Base-by-base conservation (phyloP, 164 flowering plant species). In the Piper longum region DNA sequence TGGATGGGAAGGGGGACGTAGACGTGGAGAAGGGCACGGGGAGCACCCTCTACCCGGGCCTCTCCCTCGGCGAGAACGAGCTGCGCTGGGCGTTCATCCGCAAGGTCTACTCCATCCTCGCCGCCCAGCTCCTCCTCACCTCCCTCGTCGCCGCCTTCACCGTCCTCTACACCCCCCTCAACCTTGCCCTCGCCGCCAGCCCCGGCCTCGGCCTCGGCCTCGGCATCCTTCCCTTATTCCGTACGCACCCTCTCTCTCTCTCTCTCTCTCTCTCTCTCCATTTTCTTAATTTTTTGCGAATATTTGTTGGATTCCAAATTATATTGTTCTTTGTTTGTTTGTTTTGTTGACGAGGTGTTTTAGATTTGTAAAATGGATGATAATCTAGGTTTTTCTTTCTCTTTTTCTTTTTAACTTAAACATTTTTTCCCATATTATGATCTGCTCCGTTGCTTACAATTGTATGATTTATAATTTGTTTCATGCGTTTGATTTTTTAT, bases 1-100 rank as follows among this genome's bases (percentile, higher is more conserved):
- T 83, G 61, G 67, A 76, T 75, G 14, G 56, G n/a, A 79, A 67
- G 41, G 79, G 76, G 52, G 67, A 64, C 57, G 63, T 87, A 16
- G 97, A 78, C 57, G 60, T 87, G 17, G 97, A 78, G 41, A 83
- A 74, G 18, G 90, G 89, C 63, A 81, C 52, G 4, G 52, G 48
- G 11, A 5, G 14, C 7, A 48, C 81, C 12, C 77, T 91, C 40
- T 88, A 83, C 73, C 98, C 98, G 2, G 98, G 98, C 4, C 67
- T 87, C 16, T 73, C 95, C 72, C 54, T 61, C 42, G 96, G 86
- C 36, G 98, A 91, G 78, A 91, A 84, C 71, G 85, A 78, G 73
- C 90, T 91, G 56, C 91, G 98, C 11, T 91, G 98, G 98, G 98
- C 92, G 0, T 88, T 91, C 77, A 81, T 91, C 54, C 90, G 96